Evolutionary conservation across 2,329 filamentous ascomycete species (phyloP).

Genomic region (Myrmaecium sp.): DNA sequence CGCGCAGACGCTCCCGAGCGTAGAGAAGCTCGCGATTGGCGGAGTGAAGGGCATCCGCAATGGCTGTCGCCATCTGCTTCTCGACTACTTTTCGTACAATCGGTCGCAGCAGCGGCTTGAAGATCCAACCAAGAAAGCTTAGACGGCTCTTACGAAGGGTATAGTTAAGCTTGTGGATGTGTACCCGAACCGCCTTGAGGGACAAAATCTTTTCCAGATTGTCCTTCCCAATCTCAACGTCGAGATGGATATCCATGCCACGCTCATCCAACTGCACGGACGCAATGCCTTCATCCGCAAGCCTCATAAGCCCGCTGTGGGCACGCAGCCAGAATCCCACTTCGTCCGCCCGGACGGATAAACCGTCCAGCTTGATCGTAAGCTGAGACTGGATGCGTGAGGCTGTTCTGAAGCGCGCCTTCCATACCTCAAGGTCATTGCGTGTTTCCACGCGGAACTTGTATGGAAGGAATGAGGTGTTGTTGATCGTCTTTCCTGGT

Average conservation of each 20-base stretch:
- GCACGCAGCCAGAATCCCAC: constrained; percentile 79
- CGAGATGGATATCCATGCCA: constrained; percentile 72
- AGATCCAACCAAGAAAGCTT: constrained; percentile 60
- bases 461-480: constrained; percentile 79
- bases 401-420: constrained; percentile 52
- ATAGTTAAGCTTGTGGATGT: constrained; percentile 78
- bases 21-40: constrained; percentile 77
- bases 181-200: constrained; percentile 57
- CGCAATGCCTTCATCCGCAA: constrained; percentile 70
- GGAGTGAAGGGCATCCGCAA: constrained; percentile 51
- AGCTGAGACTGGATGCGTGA: constrained; percentile 54
- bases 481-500: constrained; percentile 67
- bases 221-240: constrained; percentile 67
- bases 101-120: constrained; percentile 71
- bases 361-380: constrained; percentile 62
- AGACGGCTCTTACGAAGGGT: constrained; percentile 58
- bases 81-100: constrained; percentile 67
- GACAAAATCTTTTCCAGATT: constrained; percentile 66
- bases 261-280: constrained; percentile 73
- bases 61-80: constrained; percentile 53
- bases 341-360: constrained; percentile 72
- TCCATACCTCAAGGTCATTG: constrained; percentile 74
- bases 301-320: constrained; percentile 56
- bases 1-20: constrained; percentile 70
- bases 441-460: constrained; percentile 64